Conservation (phyloP, 495 filamentous ascomycete species). For the Filosporella fistucella region DNA sequence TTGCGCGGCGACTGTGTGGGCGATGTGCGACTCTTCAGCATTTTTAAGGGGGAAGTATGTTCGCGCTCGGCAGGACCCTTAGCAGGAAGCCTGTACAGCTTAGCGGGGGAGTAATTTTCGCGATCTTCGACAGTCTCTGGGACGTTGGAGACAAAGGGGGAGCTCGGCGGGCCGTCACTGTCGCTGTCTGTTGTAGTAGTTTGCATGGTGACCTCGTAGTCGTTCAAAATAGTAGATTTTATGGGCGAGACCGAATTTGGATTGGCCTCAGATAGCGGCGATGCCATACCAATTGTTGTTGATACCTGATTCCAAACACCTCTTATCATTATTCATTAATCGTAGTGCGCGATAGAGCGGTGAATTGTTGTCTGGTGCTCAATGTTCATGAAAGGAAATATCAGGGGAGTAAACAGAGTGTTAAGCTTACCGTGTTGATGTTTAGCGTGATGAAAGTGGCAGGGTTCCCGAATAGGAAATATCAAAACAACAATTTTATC, state of each 20-base stretch:
- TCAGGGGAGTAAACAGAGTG: too few species aligned
- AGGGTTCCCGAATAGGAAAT: too few species aligned
- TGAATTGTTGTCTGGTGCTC: too few species aligned
- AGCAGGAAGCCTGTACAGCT: constrained; percentile 12
- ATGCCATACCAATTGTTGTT: constrained; percentile 17
- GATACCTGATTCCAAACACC: constrained; percentile 9
- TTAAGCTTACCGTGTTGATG: too few species aligned
- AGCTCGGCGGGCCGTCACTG: constrained; percentile 25
- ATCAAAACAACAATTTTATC: too few species aligned
- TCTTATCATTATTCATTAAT: constrained; percentile 6
- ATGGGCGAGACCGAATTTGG: constrained; percentile 10
- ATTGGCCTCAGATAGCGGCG: constrained; percentile 9
- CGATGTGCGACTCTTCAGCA: constrained; percentile 24
- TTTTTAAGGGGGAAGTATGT: constrained; percentile 19
- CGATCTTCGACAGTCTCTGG: constrained; percentile 23
- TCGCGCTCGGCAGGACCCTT: constrained; percentile 20
- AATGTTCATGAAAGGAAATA: too few species aligned
- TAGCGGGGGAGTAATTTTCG: constrained; percentile 34
- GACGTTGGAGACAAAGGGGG: constrained; percentile 28
- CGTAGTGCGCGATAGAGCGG: too few species aligned
- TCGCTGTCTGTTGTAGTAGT: constrained; percentile 9
- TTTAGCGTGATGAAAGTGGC: too few species aligned
- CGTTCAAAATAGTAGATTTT: background rate
- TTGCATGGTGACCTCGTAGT: constrained; percentile 19
- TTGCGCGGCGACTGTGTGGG: constrained; percentile 22